Evolutionary conservation across 371 early-diverging fungal genomes (phyloP).

Genomic region (Nosema bombycis): DNA sequence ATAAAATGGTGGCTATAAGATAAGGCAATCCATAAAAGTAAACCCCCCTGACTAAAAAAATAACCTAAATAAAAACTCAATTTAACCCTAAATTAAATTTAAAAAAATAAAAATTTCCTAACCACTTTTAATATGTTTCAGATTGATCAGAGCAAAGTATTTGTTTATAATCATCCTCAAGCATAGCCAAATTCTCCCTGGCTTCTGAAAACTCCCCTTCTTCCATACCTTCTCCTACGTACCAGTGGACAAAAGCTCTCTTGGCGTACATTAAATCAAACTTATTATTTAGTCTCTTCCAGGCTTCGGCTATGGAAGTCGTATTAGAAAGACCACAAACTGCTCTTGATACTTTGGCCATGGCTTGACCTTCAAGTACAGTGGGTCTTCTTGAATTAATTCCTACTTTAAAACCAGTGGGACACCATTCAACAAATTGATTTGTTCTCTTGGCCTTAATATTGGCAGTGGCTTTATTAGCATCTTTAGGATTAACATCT

Average conservation of each 20-base stretch:
- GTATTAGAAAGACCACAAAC: conserved; percentile 88
- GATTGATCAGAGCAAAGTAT: conserved; percentile 14
- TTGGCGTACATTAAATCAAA: conserved; percentile 90
- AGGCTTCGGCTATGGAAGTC: conserved; percentile 87
- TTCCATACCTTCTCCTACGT: conserved; percentile 84
- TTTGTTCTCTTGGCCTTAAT: conserved; percentile 73
- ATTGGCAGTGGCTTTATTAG: conserved; percentile 75
- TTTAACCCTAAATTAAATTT: no score
- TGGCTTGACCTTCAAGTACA: conserved; percentile 79
- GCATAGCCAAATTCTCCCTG: conserved; percentile 93
- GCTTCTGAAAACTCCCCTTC: conserved; percentile 97
- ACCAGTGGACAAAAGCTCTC: conserved; percentile 96
- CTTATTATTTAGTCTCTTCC: conserved; percentile 84
- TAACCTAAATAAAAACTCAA: not conserved
- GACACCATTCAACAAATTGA: conserved; percentile 94
- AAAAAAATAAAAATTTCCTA: no score
- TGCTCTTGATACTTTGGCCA: conserved; percentile 82
- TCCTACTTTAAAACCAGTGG: conserved; percentile 91
- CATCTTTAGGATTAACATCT: conserved; percentile 74
- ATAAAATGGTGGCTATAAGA: no score
- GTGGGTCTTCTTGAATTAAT: conserved; percentile 82
- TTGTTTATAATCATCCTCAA: conserved; percentile 84
- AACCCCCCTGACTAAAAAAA: not conserved
- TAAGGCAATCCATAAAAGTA: not conserved
- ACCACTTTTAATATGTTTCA: conserved; percentile 44